Percentiles rank a stretch among this genome's conserved stretches.
Evolutionary conservation across 495 filamentous ascomycete genomes (phyloP).

Genomic region (Penicillium tannophilum): DNA sequence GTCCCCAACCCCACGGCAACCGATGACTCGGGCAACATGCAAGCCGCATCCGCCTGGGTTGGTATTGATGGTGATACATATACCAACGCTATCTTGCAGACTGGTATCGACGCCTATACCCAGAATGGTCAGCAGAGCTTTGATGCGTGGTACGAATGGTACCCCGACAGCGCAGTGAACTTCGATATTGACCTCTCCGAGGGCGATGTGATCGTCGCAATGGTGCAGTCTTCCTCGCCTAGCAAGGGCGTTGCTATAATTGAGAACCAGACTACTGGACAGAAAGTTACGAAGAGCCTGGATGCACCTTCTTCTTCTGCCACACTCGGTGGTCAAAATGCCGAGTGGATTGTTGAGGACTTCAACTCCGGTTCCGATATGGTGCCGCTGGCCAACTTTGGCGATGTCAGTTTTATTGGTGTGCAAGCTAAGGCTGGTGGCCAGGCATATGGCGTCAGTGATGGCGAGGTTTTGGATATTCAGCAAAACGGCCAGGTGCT

Average conservation of each 20-base stretch:
- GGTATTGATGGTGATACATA: conserved; percentile 64
- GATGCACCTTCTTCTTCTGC: conserved; percentile 36
- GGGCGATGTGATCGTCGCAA: conserved; percentile 60
- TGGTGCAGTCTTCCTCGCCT: conserved; percentile 48
- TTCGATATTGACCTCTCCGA: conserved; percentile 56
- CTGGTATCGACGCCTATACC: conserved; percentile 61
- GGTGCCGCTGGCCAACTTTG: conserved; percentile 59
- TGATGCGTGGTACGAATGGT: conserved; percentile 70
- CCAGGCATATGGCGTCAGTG: conserved; percentile 6
- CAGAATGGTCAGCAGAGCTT: conserved; percentile 39
- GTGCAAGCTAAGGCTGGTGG: conserved; percentile 40
- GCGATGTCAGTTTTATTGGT: conserved; percentile 51
- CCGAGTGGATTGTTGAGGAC: conserved; percentile 70
- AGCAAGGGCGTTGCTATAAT: conserved; percentile 56
- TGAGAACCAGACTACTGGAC: conserved; percentile 57
- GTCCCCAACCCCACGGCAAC: conserved; percentile 54
- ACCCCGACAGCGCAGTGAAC: conserved; percentile 56
- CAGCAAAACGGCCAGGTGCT: conserved; percentile 51
- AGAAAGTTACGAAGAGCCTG: conserved; percentile 55
- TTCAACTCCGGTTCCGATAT: conserved; percentile 49
- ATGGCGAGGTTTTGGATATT: conserved; percentile 47
- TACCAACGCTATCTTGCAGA: conserved; percentile 58
- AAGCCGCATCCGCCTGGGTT: conserved; percentile 63
- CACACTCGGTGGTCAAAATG: conserved; percentile 50
- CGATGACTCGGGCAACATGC: conserved; percentile 30